phyloP scores from a whole-genome alignment of 1,139 yeast species.

The Pichia inconspicua region DNA sequence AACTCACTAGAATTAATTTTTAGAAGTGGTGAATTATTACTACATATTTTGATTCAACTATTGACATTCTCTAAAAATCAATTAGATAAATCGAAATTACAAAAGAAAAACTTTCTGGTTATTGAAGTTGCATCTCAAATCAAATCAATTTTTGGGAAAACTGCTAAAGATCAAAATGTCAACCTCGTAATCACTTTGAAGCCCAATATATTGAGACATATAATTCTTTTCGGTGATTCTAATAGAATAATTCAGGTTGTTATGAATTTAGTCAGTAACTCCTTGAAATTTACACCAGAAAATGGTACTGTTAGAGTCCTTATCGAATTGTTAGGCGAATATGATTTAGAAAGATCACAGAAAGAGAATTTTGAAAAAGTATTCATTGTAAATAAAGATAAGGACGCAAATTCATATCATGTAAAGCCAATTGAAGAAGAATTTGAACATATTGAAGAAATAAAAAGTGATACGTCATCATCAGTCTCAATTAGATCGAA shows the following conservation, averaged over 20 bases:
- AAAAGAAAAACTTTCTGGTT: slow-evolving; percentile 65
- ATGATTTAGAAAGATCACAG: slow-evolving; percentile 44
- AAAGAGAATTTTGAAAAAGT: slow-evolving; percentile 31
- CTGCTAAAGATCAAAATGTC: slow-evolving; percentile 73
- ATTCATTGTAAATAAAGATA: slow-evolving; percentile 24
- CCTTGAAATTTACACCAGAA: slow-evolving; percentile 81
- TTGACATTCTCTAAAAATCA: slow-evolving; percentile 86
- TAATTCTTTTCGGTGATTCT: slow-evolving; percentile 75
- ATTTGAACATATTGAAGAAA: background rate
- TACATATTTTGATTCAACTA: slow-evolving; percentile 82
- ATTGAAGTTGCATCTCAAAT: slow-evolving; percentile 73
- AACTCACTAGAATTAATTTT: slow-evolving; percentile 69
- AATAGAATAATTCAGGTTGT: slow-evolving; percentile 81
- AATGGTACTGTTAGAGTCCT: slow-evolving; percentile 73
- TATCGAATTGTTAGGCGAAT: slow-evolving; percentile 61
- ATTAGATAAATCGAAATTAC: slow-evolving; percentile 76
- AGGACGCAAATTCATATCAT: slow-evolving; percentile 12
- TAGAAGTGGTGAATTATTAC: slow-evolving; percentile 76
- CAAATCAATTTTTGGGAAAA: slow-evolving; percentile 77
- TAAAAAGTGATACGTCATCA: slow-evolving; percentile 8
- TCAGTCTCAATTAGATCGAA: slow-evolving; percentile 4
- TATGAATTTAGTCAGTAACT: slow-evolving; percentile 80
- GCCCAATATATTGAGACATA: slow-evolving; percentile 54
- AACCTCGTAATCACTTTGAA: slow-evolving; percentile 46
- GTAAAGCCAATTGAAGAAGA: slow-evolving; percentile 8